These are phyloP conservation scores for Candida parachauliodes DNA, from an alignment of 805 yeast species.

Conservation along the genomic window DNA sequence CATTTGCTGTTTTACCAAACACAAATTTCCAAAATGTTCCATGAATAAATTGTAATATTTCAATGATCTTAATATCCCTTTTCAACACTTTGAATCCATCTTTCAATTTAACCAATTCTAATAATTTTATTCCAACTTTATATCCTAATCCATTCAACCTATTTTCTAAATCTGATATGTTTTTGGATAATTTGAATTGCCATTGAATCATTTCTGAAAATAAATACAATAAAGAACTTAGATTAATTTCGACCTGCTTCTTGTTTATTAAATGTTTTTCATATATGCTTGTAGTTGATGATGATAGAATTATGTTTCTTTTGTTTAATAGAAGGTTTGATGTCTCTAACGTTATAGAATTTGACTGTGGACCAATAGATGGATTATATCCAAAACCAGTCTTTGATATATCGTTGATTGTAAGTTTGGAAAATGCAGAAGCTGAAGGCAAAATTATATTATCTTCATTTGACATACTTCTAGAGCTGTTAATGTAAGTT, in stretches of 20 bases:
- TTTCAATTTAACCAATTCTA: conserved; percentile 66
- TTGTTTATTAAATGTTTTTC: conserved; percentile 64
- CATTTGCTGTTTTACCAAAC: conserved; percentile 73
- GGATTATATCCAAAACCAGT: conserved; percentile 44
- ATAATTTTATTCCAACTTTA: conserved; percentile 65
- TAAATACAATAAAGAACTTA: conserved; percentile 64
- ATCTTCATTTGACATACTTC: conserved; percentile 11
- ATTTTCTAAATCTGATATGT: conserved; percentile 56
- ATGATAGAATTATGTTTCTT: conserved; percentile 26
- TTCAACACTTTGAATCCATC: conserved; percentile 60
- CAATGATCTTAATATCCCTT: conserved; percentile 64
- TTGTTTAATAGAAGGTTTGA: conserved; percentile 33
- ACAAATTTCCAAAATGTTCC: conserved; percentile 68
- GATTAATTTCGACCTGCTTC: conserved; percentile 61
- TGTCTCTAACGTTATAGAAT: conserved; percentile 34
- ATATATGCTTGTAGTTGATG: conserved; percentile 47
- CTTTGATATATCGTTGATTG: conserved; percentile 24
- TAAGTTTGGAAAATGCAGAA: conserved; percentile 22
- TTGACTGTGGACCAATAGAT: conserved; percentile 38
- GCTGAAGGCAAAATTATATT: conserved; percentile 31
- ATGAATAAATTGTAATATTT: conserved; percentile 68
- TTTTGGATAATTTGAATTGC: conserved; percentile 57
- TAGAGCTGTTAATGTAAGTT: too few species aligned
- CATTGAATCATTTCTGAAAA: conserved; percentile 70
- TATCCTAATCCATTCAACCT: conserved; percentile 72